These are phyloP conservation scores for Ophiognomonia clavigignenti-juglandacearum DNA, from an alignment of 2,329 filamentous ascomycete species.

Conservation along the genomic window DNA sequence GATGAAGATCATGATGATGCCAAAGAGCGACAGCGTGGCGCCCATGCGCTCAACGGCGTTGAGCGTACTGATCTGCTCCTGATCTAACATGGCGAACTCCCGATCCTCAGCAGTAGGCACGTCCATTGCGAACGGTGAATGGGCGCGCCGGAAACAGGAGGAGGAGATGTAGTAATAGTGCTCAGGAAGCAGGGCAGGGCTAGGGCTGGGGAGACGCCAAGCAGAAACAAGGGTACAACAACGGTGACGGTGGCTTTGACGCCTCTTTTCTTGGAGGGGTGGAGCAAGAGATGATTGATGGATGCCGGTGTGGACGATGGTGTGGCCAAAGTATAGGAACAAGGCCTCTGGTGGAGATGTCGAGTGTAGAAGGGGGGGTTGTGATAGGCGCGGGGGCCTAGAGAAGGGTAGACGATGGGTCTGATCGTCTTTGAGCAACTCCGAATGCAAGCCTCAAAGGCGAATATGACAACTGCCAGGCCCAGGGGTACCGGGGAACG, in stretches of 20 bases:
- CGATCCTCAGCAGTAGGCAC: constrained; percentile 15
- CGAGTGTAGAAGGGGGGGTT: neutral
- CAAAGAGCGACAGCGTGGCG: constrained; percentile 46
- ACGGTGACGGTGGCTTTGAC: constrained; percentile 9
- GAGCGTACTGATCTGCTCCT: constrained; percentile 34
- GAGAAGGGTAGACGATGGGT: neutral
- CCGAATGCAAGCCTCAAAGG: neutral
- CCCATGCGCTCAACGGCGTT: constrained; percentile 48
- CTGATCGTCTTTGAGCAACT: neutral
- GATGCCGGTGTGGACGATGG: neutral
- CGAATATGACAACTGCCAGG: neutral
- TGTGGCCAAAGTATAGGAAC: constrained; percentile 2
- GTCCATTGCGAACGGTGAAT: constrained; percentile 10
- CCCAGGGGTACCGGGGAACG: constrained; percentile 5
- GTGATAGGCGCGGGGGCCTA: neutral
- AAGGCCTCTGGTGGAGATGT: neutral
- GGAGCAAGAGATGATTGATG: neutral
- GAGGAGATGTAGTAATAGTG: neutral
- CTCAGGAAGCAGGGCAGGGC: neutral
- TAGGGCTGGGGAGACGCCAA: neutral
- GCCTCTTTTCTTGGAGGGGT: neutral
- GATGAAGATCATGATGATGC: constrained; percentile 47
- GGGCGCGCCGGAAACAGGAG: neutral
- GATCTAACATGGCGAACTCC: constrained; percentile 16
- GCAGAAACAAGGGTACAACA: neutral